Base-by-base conservation (phyloP, 768 basidiomycete genomes). In the Hypsizygus marmoreus region DNA sequence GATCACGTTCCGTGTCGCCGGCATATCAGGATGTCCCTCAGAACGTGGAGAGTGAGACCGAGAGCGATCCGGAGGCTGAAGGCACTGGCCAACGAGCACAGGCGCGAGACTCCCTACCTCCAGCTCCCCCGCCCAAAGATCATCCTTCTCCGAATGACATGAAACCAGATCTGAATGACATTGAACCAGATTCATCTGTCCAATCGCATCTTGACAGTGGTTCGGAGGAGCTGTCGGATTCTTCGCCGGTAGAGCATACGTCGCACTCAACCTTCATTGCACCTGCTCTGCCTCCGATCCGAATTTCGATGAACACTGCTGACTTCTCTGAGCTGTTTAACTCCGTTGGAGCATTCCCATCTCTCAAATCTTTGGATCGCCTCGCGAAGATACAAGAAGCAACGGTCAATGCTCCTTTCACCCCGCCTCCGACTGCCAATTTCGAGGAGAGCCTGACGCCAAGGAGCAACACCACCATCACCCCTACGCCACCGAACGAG, bases 231-330 rank as follows among this genome's bases (percentile, higher is more conserved):
- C 50, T 66, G 45, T 68, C 68, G 12, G 86, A 86, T 53, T 79
- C 80, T 9, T 79, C 81, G 1, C 79, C 82, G 0, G 79, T 88
- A 23, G 80, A 88, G 59, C 78, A 75, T 32, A 81, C 77, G 9
- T 83, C 85, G 6, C 79, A 78, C 56, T 73, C 87, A 5, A 91
- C 91, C 14, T 88, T 87, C 62, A 89, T 91, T 38, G 88, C 90
- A 0, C 92, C 93, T 29, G 88, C 91, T 3, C 72, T 94, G 22
- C 92, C 92, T 2, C 91, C 91, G 0, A 93, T 95, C 58, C 82
- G 90, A n/a, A 87, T 95, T 63, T 95, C 93, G 12, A 77, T 95
- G 69, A 87, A 82, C 47, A 79, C 83, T 35, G 72, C 81, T 0
- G 93, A 95, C 62, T 94, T 97, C 58, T 81, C 84, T 0, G 86